A percentile compares a stretch with the other conserved stretches of the same genome.
Evolutionary conservation across 1,284 basidiomycete species (phyloP).

Genomic region (Wolfiporia cocos): DNA sequence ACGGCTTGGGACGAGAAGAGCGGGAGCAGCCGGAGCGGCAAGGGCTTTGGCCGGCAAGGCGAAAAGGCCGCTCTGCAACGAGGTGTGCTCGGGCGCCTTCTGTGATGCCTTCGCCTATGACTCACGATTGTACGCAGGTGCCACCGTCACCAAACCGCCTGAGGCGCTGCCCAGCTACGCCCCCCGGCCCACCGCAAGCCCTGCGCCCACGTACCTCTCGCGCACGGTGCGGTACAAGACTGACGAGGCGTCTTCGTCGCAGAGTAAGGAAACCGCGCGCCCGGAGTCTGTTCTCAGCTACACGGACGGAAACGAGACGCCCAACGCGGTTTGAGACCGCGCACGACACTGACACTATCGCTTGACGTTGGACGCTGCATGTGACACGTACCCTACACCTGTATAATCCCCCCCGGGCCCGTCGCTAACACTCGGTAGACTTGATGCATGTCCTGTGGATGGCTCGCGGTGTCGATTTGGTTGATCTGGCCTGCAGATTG

Average conservation of each 20-base stretch:
- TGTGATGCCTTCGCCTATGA: background rate
- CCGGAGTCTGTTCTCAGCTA: background rate
- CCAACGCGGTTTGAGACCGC: background rate
- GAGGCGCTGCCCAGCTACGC: constrained; percentile 56
- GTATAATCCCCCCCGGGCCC: no score
- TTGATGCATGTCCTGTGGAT: no score
- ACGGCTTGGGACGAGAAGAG: constrained; percentile 22
- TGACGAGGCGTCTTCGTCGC: no score
- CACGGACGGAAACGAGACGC: background rate
- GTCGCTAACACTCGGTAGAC: no score
- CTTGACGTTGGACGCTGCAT: no score
- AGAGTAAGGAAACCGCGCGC: no score
- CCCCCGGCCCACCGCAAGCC: constrained; percentile 21
- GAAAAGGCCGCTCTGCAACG: constrained; percentile 65
- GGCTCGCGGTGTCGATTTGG: no score
- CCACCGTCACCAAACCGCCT: constrained; percentile 44
- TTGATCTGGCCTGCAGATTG: no score
- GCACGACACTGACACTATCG: no score
- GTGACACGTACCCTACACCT: no score
- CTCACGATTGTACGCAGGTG: constrained; percentile 29
- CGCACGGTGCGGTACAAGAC: constrained; percentile 1
- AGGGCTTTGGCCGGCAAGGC: constrained; percentile 73
- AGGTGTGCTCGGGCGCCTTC: constrained; percentile 29
- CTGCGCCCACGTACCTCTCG: constrained; percentile 6
- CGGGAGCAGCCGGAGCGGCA: constrained; percentile 33